These are phyloP conservation scores for Teratosphaeria nubilosa DNA, from an alignment of 2,329 filamentous ascomycete species.

Conservation along the genomic window DNA sequence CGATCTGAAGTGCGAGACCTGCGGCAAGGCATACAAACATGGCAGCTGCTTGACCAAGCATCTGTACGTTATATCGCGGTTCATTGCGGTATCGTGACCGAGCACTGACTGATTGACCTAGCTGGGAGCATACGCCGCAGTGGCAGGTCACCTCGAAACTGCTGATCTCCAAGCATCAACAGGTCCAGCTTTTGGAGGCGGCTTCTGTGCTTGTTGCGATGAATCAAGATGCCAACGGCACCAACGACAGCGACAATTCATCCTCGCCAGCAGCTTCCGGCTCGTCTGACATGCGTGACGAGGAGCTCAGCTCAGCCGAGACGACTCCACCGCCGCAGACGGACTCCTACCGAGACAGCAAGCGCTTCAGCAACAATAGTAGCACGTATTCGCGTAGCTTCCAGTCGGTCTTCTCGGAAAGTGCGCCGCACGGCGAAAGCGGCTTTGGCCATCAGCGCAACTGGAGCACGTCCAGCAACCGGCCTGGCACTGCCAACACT, in stretches of 20 bases:
- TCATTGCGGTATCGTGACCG: neutral
- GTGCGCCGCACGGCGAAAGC: constrained; percentile 44
- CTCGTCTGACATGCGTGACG: constrained; percentile 64
- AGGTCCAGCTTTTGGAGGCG: constrained; percentile 93
- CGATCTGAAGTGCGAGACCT: constrained; percentile 93
- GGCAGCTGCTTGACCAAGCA: constrained; percentile 99
- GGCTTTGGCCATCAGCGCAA: constrained; percentile 54
- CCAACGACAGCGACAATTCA: constrained; percentile 68
- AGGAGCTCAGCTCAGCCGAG: constrained; percentile 73
- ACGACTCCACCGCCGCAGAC: constrained; percentile 80
- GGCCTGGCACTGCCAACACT: constrained; percentile 61
- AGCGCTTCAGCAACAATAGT: constrained; percentile 39
- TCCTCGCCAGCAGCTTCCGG: constrained; percentile 76
- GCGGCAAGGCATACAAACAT: constrained; percentile 99
- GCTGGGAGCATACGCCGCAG: constrained; percentile 98
- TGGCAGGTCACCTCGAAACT: constrained; percentile 96
- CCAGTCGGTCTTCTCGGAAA: constrained; percentile 57
- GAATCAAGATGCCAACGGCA: constrained; percentile 57
- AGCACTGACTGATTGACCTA: constrained; percentile 34
- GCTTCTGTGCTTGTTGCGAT: constrained; percentile 93
- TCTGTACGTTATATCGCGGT: constrained; percentile 62
- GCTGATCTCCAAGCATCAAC: constrained; percentile 97
- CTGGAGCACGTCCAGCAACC: constrained; percentile 58
- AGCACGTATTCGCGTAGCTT: constrained; percentile 61
- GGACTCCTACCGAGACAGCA: constrained; percentile 42